These are phyloP conservation scores for Aspergillus wentii DNA, from an alignment of 495 filamentous ascomycete species.

Conservation along the genomic window DNA sequence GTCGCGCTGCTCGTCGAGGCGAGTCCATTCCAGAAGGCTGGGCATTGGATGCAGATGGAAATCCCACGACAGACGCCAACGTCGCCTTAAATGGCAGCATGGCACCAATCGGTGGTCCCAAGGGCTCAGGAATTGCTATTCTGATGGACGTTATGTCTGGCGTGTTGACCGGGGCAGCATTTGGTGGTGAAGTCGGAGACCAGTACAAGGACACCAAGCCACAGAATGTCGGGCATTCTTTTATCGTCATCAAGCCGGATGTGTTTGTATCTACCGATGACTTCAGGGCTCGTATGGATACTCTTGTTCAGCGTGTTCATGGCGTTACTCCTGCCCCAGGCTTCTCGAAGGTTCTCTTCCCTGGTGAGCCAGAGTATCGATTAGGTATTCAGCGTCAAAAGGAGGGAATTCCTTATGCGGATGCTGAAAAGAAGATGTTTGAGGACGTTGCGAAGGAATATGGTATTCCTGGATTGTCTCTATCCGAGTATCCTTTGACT, in stretches of 20 bases:
- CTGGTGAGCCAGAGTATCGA: constrained; percentile 9
- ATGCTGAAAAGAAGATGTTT: constrained; percentile 9
- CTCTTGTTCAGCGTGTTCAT: constrained; percentile 10
- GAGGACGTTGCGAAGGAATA: constrained; percentile 7
- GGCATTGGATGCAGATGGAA: constrained; percentile 22
- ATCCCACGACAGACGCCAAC: constrained; percentile 18
- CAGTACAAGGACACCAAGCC: constrained; percentile 18
- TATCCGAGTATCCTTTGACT: constrained; percentile 7
- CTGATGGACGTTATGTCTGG: constrained; percentile 30
- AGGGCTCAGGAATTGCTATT: constrained; percentile 26
- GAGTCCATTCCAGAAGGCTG: constrained; percentile 24
- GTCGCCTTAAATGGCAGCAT: constrained; percentile 20
- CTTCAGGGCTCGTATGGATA: constrained; percentile 15
- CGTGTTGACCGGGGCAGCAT: constrained; percentile 20
- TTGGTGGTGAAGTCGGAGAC: constrained; percentile 23
- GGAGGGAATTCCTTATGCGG: constrained; percentile 12
- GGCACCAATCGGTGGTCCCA: constrained; percentile 26
- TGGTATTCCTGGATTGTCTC: constrained; percentile 5
- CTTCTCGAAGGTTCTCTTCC: constrained; percentile 5
- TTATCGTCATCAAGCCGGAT: constrained; percentile 25
- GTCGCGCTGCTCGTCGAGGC: constrained; percentile 20
- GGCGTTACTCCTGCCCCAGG: constrained; percentile 7
- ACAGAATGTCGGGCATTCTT: constrained; percentile 25
- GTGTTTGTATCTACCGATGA: constrained; percentile 21
- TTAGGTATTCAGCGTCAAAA: constrained; percentile 2